phyloP scores from a whole-genome alignment of 176 grass and related monocot genomes.

The Triticum dicoccoides region DNA sequence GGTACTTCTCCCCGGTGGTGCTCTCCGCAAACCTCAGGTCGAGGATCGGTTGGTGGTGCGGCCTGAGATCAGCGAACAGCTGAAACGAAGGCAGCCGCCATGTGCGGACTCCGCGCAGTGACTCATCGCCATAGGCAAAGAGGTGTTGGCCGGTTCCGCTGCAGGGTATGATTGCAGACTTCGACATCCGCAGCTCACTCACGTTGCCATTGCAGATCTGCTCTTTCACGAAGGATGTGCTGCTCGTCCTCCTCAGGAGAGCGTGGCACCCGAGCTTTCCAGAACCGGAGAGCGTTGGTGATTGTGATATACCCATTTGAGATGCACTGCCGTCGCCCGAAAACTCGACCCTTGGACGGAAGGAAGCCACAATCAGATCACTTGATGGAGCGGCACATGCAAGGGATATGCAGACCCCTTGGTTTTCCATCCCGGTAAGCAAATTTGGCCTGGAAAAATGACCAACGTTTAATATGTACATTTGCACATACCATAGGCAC shows the following conservation, averaged over 20 bases:
- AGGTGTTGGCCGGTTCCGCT: conserved; percentile 21
- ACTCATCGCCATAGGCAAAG: conserved; percentile 79
- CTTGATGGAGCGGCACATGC: conserved; percentile 42
- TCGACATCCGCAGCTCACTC: conserved; percentile 76
- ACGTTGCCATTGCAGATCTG: conserved; percentile 43
- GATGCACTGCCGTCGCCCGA: conserved; percentile 35
- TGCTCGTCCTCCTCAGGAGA: conserved; percentile 45
- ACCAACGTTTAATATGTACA: not conserved
- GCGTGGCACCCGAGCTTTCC: conserved; percentile 64
- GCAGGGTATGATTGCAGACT: conserved; percentile 60
- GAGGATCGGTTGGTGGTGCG: conserved; percentile 72
- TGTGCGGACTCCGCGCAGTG: conserved; percentile 41
- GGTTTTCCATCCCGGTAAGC: conserved; percentile 48
- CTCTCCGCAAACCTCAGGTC: conserved; percentile 66
- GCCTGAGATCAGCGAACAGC: conserved; percentile 42
- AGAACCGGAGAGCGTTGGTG: conserved; percentile 25
- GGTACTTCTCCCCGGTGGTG: conserved; percentile 41
- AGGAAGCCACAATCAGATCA: conserved; percentile 66
- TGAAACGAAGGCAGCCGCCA: conserved; percentile 67
- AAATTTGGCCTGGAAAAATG: conserved; percentile 53
- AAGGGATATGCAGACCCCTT: conserved; percentile 79
- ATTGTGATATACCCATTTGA: conserved; percentile 37
- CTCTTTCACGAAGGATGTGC: conserved; percentile 38
- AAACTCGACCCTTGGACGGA: conserved; percentile 66
- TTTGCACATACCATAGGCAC: not conserved